These are phyloP conservation scores for Aureobasidium sp. DNA, from an alignment of 2,329 filamentous ascomycete species.

Conservation along the genomic window DNA sequence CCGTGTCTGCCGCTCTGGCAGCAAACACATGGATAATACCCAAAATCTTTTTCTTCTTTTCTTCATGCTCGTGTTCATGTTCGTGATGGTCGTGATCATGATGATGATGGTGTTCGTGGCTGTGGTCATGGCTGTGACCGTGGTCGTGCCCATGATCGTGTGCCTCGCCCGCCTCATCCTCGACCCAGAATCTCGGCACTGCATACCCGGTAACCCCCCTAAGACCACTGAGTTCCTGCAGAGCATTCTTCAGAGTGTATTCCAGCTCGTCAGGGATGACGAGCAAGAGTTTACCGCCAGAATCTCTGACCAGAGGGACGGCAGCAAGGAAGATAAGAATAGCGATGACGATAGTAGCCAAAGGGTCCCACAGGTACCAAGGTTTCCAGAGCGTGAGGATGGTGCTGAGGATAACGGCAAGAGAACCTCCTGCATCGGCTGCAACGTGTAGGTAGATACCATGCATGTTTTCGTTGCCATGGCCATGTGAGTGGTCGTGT, in stretches of 20 bases:
- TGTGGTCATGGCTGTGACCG: slow-evolving; percentile 20
- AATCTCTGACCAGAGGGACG: slow-evolving; percentile 75
- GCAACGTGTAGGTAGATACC: slow-evolving; percentile 94
- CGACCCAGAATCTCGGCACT: slow-evolving; percentile 86
- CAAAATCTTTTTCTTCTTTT: slow-evolving; percentile 45
- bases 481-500: slow-evolving; percentile 53
- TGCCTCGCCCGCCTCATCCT: slow-evolving; percentile 49
- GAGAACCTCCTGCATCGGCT: slow-evolving; percentile 87
- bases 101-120: slow-evolving; percentile 21
- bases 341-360: slow-evolving; percentile 90
- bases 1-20: slow-evolving; percentile 59
- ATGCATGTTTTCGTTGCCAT: slow-evolving; percentile 95
- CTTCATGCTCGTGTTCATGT: slow-evolving; percentile 21
- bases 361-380: slow-evolving; percentile 89
- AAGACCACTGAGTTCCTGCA: slow-evolving; percentile 73
- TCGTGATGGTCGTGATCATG: slow-evolving; percentile 22
- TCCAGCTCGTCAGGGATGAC: slow-evolving; percentile 78
- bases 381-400: slow-evolving; percentile 76
- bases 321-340: slow-evolving; percentile 89
- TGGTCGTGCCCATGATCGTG: slow-evolving; percentile 20
- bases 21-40: slow-evolving; percentile 84
- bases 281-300: slow-evolving; percentile 72
- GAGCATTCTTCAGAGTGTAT: slow-evolving; percentile 75
- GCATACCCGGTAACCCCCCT: slow-evolving; percentile 79
- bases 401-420: slow-evolving; percentile 89